Base-by-base conservation (phyloP, 1,284 basidiomycete species). In the Ustilago crameri region DNA sequence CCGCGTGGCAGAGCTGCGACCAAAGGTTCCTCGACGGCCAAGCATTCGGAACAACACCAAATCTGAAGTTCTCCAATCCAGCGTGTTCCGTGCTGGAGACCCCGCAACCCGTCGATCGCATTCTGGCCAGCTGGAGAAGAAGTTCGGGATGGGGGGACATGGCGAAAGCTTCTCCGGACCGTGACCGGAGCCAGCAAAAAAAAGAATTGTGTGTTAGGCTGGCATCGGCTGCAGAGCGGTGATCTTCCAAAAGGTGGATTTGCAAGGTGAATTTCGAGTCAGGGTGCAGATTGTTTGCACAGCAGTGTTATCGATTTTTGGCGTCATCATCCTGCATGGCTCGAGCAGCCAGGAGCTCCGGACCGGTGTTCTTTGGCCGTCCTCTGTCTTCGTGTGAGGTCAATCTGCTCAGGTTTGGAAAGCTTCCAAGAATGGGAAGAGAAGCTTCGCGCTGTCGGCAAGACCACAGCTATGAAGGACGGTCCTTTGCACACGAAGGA, bases 301-400 rank as follows among this genome's bases (percentile, higher is more conserved):
- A 9, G 20, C 41, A n/a, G 24, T 34, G 24, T 54, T 54, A 54
- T 54, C 52, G 52, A 54, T 54, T 34, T 43, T 26, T 38, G 35
- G 35, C 35, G 35, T 37, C 43, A 47, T 24, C 52, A 51, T 47
- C 34, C 24, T 38, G 41, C 41, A 42, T 42, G 32, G 20, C 10
- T 20, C 22, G 40, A 40, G 14, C 23, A 5, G 22, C 15, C 27
- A 50, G 57, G 53, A 61, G 45, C 53, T 46, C 50, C 64, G 64
- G 64, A 46, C 64, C 58, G 64, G 50, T 42, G 22, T 42, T 22
- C 12, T 12, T 9, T 18, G 41, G 20, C 18, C 15, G 20, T 10
- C 20, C 3, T 23, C 15, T 23, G 10, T 23, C 23, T 23, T 42
- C 17, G 37, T 42, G 43, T 42, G 51, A n/a, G 51, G 51, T 46